phyloP scores from a whole-genome alignment of 176 grass and related monocot species.

The Areca catechu region DNA sequence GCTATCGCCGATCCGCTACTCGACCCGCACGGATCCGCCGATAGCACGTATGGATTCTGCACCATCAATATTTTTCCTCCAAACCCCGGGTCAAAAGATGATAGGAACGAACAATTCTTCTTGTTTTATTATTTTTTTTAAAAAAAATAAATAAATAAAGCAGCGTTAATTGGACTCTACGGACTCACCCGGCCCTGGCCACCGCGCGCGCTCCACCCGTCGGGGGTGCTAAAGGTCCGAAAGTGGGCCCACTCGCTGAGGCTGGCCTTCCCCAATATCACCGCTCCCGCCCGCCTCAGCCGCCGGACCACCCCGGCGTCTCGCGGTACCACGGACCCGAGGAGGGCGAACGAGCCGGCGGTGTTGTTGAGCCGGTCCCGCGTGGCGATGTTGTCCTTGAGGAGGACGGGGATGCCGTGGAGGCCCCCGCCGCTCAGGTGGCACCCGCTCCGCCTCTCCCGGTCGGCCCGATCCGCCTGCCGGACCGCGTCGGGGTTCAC shows the following conservation, averaged over 20 bases:
- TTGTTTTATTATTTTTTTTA: too few relatives aligned
- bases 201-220: constrained; percentile 45
- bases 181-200: constrained; percentile 40
- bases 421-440: constrained; percentile 4
- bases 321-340: constrained; percentile 32
- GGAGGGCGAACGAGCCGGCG: constrained; percentile 52
- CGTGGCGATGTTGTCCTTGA: constrained; percentile 68
- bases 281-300: constrained; percentile 41
- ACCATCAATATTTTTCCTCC: too few relatives aligned
- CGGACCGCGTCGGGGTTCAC: constrained; percentile 51
- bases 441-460: background rate
- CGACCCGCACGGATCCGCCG: constrained; percentile 31
- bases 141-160: too few relatives aligned
- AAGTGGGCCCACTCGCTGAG: constrained; percentile 50
- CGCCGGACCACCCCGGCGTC: constrained; percentile 45
- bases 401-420: constrained; percentile 52
- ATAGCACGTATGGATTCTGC: constrained; percentile 54
- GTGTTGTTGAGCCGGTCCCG: constrained; percentile 55
- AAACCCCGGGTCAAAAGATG: too few relatives aligned
- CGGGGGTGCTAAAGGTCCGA: background rate
- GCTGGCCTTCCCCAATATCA: constrained; percentile 62
- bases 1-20: constrained; percentile 50
- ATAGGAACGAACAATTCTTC: too few relatives aligned
- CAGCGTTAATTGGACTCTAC: too few relatives aligned
- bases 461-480: constrained; percentile 33